A percentile compares a stretch with the other conserved stretches of the same genome.
Evolutionary conservation across 495 filamentous ascomycete species (phyloP).

Genomic region (Daldinia grandis): DNA sequence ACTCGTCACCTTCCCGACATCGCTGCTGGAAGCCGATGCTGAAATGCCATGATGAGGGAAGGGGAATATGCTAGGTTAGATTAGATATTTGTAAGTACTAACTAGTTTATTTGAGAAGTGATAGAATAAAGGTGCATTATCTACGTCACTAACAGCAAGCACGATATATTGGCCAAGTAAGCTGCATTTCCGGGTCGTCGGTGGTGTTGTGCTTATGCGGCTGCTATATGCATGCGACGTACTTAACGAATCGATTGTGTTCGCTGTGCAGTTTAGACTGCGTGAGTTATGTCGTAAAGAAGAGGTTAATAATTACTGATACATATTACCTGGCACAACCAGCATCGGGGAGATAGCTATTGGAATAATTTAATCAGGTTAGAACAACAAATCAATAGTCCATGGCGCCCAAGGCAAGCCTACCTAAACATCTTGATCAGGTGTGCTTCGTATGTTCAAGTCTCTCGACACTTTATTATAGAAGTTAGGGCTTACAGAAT

Average conservation of each 20-base stretch:
- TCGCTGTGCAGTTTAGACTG: background rate
- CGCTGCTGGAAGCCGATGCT: conserved; percentile 11
- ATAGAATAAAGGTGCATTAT: background rate
- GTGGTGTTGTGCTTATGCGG: conserved; percentile 11
- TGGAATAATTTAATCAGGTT: too few species aligned
- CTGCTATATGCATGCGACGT: conserved; percentile 21
- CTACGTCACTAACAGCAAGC: background rate
- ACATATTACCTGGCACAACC: too few species aligned
- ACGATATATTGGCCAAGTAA: conserved; percentile 11
- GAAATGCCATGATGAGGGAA: background rate
- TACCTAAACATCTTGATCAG: too few species aligned
- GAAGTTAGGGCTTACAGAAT: too few species aligned
- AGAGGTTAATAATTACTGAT: background rate
- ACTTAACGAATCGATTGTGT: background rate
- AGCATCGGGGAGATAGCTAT: too few species aligned
- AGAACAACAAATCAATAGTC: too few species aligned
- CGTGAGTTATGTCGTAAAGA: background rate
- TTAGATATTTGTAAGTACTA: background rate
- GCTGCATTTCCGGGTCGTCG: conserved; percentile 15
- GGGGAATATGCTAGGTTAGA: background rate
- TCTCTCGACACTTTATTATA: too few species aligned
- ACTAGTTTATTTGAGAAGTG: too few species aligned
- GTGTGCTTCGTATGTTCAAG: too few species aligned
- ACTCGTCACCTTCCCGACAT: conserved; percentile 33
- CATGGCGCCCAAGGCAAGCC: too few species aligned